phyloP scores from a whole-genome alignment of 257 asterid genomes.

The Haberlea rhodopensis region DNA sequence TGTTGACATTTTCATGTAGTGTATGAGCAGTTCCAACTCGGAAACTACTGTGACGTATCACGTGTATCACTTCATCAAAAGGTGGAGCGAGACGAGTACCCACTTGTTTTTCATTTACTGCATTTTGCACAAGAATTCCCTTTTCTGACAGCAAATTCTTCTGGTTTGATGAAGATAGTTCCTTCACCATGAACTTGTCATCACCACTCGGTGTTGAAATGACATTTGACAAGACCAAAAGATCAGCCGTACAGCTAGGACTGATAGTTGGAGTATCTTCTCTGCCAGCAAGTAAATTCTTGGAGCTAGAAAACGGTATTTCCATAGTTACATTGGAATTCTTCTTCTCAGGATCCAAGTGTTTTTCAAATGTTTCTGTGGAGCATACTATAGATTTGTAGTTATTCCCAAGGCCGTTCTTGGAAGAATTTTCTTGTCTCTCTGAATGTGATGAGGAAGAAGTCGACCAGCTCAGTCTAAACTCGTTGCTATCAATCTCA shows the following conservation, averaged over 20 bases:
- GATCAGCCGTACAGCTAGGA: slow-evolving; percentile 27
- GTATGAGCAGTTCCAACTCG: slow-evolving; percentile 57
- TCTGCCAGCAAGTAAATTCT: slow-evolving; percentile 24
- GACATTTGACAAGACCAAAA: slow-evolving; percentile 4
- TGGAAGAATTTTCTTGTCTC: slow-evolving; percentile 34
- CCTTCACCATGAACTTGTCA: slow-evolving; percentile 55
- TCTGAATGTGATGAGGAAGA: slow-evolving; percentile 55
- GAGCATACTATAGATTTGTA: slow-evolving; percentile 30
- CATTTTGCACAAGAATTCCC: slow-evolving; percentile 41
- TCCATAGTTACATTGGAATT: slow-evolving; percentile 28
- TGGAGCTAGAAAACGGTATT: slow-evolving; percentile 26
- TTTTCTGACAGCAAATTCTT: slow-evolving; percentile 39
- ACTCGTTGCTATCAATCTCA: slow-evolving; percentile 46
- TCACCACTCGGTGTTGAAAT: slow-evolving; percentile 28
- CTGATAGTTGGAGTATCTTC: slow-evolving; percentile 30
- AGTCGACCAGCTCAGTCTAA: slow-evolving; percentile 54
- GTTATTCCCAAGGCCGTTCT: slow-evolving; percentile 31
- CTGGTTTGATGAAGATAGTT: slow-evolving; percentile 39
- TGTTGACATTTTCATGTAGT: slow-evolving; percentile 38
- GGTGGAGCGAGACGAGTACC: slow-evolving; percentile 43
- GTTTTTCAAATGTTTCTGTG: slow-evolving; percentile 30
- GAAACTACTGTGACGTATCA: slow-evolving; percentile 47
- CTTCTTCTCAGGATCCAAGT: slow-evolving; percentile 34
- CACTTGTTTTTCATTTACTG: slow-evolving; percentile 37
- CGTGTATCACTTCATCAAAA: slow-evolving; percentile 64